phyloP scores from a whole-genome alignment of 1,284 basidiomycete genomes.

The Hymenochaete sp. region DNA sequence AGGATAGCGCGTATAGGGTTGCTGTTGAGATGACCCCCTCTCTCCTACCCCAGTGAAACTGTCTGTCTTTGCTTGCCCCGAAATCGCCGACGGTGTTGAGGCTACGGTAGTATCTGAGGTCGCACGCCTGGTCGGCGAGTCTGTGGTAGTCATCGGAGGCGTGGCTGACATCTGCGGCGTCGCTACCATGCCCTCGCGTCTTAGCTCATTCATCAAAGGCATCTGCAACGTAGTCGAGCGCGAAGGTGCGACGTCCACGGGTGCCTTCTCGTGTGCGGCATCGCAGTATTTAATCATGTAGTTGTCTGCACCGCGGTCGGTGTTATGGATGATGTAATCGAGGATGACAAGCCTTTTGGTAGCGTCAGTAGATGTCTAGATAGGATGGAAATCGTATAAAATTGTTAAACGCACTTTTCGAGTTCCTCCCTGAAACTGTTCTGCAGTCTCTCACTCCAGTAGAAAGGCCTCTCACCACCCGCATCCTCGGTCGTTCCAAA shows the following conservation, averaged over 20 bases:
- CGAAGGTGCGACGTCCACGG: constrained; percentile 70
- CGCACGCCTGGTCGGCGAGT: constrained; percentile 4
- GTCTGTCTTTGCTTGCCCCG: not conserved
- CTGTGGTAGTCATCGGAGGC: constrained; percentile 18
- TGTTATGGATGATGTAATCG: constrained; percentile 88
- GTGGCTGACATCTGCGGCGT: constrained; percentile 31
- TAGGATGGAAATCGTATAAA: not conserved
- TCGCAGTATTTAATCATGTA: constrained; percentile 86
- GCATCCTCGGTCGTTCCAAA: constrained; percentile 48
- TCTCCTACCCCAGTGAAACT: too few species aligned
- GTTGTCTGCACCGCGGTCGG: constrained; percentile 76
- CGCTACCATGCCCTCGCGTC: constrained; percentile 32
- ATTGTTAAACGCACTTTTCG: constrained; percentile 57
- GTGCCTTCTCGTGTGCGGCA: constrained; percentile 60
- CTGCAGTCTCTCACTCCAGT: constrained; percentile 72
- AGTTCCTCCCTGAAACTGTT: constrained; percentile 78
- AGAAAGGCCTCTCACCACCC: constrained; percentile 53
- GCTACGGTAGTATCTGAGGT: too few species aligned
- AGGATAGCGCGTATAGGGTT: constrained; percentile 29
- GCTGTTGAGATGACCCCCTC: too few species aligned
- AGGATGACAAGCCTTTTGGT: constrained; percentile 64
- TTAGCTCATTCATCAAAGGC: constrained; percentile 62
- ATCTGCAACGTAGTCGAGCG: constrained; percentile 53
- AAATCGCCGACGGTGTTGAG: not conserved
- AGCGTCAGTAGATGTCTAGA: not conserved